A percentile compares a stretch with the other conserved stretches of the same genome.
Conservation (phyloP, 768 basidiomycete species). For the Omphalotus guepiniiformis region DNA sequence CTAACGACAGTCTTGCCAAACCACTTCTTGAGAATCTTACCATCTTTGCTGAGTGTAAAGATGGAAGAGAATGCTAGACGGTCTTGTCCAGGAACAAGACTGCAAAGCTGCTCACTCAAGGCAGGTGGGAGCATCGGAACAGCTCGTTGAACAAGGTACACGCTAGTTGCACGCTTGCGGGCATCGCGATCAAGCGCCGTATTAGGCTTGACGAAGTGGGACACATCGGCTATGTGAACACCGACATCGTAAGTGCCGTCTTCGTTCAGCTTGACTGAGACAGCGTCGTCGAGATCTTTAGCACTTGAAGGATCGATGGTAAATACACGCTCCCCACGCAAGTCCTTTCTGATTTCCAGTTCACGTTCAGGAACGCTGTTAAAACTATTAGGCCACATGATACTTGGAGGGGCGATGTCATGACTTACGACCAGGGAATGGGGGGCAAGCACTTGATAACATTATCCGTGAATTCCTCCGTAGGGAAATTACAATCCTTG, state of each 20-base stretch:
- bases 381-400: conserved; percentile 12
- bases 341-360: conserved; percentile 81
- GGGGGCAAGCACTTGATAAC: conserved; percentile 96
- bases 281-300: conserved; percentile 92
- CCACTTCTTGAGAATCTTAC: conserved; percentile 80
- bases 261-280: conserved; percentile 85
- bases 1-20: conserved; percentile 92
- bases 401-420: background rate
- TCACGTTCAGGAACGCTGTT: conserved; percentile 84
- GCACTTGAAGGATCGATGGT: conserved; percentile 90
- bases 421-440: conserved; percentile 83
- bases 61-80: conserved; percentile 88
- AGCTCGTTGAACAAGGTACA: conserved; percentile 92
- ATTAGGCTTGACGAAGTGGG: conserved; percentile 91
- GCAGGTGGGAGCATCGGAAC: conserved; percentile 97
- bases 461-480: conserved; percentile 94
- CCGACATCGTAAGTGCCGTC: conserved; percentile 92
- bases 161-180: conserved; percentile 93
- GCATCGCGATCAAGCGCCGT: conserved; percentile 98
- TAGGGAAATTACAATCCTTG: conserved; percentile 99
- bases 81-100: conserved; percentile 82
- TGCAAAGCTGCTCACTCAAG: conserved; percentile 92
- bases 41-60: conserved; percentile 83
- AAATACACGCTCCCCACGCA: conserved; percentile 82
- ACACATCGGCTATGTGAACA: conserved; percentile 95